Evolutionary conservation across 108 stramenopile species (phyloP).

Genomic region (Discostella pseudostelligera): DNA sequence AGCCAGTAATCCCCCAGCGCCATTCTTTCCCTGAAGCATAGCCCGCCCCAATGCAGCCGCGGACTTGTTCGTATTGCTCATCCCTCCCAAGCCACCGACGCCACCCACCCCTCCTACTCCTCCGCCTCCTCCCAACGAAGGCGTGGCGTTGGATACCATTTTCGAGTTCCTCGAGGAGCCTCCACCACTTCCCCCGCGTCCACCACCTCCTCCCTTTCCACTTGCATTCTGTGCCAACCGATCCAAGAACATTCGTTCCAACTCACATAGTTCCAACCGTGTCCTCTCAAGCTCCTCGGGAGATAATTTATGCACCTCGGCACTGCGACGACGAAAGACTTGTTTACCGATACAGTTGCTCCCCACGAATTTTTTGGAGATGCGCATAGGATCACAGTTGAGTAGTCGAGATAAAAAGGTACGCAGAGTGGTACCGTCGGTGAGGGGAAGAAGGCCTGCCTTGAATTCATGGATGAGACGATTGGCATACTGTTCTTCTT

Average conservation of each 20-base stretch:
- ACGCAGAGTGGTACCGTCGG: constrained; percentile 95
- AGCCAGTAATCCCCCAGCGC: constrained; percentile 23
- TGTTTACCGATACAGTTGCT: constrained; percentile 96
- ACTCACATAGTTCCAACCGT: constrained; percentile 78
- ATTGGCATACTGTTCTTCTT: constrained; percentile 95
- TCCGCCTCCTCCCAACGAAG: constrained; percentile 24
- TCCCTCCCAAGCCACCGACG: no score
- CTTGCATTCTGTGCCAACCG: constrained; percentile 89
- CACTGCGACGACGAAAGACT: constrained; percentile 87
- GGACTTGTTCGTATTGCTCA: constrained; percentile 37
- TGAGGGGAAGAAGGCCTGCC: constrained; percentile 85
- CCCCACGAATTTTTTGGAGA: constrained; percentile 98
- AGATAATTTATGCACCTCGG: constrained; percentile 85
- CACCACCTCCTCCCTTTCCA: constrained; percentile 3
- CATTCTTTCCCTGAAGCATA: constrained; percentile 45
- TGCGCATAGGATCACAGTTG: constrained; percentile 98
- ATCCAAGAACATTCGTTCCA: constrained; percentile 91
- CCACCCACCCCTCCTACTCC: no score
- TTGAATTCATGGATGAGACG: constrained; percentile 95
- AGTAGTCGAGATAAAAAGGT: constrained; percentile 93
- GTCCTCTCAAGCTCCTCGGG: constrained; percentile 85
- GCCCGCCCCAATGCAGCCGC: constrained; percentile 77
- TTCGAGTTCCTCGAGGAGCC: constrained; percentile 2
- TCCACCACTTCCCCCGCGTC: neutral
- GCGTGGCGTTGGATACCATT: neutral